Evolutionary conservation across 1,284 basidiomycete genomes (phyloP).

Genomic region (Pyrrhoderma lamaoense): DNA sequence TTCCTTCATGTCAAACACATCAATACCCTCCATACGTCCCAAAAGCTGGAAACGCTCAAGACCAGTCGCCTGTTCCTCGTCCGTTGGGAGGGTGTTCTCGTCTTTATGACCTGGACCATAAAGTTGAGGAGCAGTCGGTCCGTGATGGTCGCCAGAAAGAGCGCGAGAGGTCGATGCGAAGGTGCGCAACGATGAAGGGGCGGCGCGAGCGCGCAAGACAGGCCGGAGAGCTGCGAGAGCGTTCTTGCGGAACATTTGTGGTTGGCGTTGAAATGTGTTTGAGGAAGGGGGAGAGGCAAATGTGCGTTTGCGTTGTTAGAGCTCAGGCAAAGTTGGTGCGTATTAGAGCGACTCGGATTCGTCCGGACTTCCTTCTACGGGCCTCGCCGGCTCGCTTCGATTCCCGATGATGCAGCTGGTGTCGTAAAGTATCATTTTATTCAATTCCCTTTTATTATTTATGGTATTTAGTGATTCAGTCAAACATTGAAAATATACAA

Average conservation of each 20-base stretch:
- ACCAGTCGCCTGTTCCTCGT: conserved; percentile 91
- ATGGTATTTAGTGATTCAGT: too few relatives aligned
- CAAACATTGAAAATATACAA: too few relatives aligned
- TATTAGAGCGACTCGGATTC: conserved; percentile 6
- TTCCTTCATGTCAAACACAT: conserved; percentile 87
- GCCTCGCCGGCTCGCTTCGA: conserved; percentile 2
- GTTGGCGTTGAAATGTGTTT: neutral
- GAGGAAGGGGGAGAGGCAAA: neutral
- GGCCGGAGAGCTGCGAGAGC: conserved; percentile 31
- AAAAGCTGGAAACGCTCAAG: conserved; percentile 92
- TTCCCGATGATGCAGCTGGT: neutral
- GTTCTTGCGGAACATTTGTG: conserved; percentile 34
- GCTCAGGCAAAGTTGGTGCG: neutral
- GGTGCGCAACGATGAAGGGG: conserved; percentile 34
- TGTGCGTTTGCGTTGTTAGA: too few relatives aligned
- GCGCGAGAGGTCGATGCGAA: conserved; percentile 46
- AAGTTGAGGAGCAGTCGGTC: conserved; percentile 57
- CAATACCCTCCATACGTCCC: conserved; percentile 81
- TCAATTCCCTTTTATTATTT: too few relatives aligned
- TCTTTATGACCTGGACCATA: conserved; percentile 64
- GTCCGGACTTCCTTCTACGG: conserved; percentile 3
- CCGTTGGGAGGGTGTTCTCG: conserved; percentile 70
- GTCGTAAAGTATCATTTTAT: neutral
- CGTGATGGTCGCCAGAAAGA: conserved; percentile 44
- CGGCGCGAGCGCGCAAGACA: conserved; percentile 22